phyloP scores from a whole-genome alignment of 352 stramenopile species.

The Globisporangium perplexum region DNA sequence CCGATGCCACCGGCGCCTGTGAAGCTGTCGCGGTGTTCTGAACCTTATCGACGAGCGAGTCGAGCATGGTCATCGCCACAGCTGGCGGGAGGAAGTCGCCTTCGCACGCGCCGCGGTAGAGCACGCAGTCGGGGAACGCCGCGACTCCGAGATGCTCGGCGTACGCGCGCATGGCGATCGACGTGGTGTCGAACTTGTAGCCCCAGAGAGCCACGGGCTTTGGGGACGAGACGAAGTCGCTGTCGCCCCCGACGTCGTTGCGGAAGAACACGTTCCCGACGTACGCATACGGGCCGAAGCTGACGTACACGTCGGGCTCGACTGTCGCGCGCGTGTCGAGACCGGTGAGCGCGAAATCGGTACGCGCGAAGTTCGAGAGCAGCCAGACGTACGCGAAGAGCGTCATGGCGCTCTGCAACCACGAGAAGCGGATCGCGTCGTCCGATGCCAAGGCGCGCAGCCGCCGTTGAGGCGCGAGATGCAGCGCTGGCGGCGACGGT shows the following conservation, averaged over 20 bases:
- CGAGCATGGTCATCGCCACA: conserved; percentile 6
- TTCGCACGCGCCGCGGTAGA: conserved; percentile 8
- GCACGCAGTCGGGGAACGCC: conserved; percentile 6
- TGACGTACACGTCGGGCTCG: conserved; percentile 7
- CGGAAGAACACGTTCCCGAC: conserved; percentile 4
- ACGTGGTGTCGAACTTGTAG: conserved; percentile 17
- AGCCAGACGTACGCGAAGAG: conserved; percentile 10
- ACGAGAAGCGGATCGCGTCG: conserved; percentile 1
- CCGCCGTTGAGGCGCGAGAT: background rate
- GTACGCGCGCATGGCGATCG: conserved; percentile 8
- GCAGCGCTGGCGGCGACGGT: background rate
- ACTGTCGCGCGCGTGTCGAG: conserved; percentile 1
- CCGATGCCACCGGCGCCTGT: background rate
- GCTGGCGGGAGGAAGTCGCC: background rate
- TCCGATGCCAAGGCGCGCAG: conserved; percentile 1
- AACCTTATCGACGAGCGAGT: conserved; percentile 5
- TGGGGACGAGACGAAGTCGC: background rate
- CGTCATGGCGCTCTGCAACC: background rate
- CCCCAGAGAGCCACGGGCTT: conserved; percentile 5
- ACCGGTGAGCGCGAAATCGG: conserved; percentile 4
- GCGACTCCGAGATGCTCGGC: conserved; percentile 6
- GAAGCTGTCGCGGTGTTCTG: background rate
- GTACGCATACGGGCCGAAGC: conserved; percentile 14
- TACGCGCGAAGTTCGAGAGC: conserved; percentile 10
- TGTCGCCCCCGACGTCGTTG: background rate